Evolutionary conservation across 768 basidiomycete species (phyloP).

Genomic region (Tylopilus cervinicoccineus): DNA sequence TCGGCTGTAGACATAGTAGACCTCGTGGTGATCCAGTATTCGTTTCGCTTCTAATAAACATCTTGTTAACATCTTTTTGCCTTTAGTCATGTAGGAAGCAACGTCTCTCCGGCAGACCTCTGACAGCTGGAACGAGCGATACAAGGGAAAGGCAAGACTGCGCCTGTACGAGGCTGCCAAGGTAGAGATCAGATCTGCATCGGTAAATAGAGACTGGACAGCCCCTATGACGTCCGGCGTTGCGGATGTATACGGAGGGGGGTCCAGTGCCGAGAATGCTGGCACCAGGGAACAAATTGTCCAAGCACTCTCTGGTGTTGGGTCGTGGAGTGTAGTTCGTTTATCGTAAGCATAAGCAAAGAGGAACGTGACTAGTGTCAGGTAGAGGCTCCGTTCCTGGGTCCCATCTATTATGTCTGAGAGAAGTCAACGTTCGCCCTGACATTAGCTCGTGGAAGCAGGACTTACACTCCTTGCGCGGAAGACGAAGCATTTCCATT

Average conservation of each 20-base stretch:
- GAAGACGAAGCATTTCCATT: slow-evolving; percentile 52
- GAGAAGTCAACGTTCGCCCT: background rate
- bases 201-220: slow-evolving; percentile 29
- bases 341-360: slow-evolving; percentile 82
- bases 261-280: slow-evolving; percentile 80
- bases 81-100: slow-evolving; percentile 51
- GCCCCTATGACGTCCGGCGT: slow-evolving; percentile 12
- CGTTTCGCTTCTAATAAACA: slow-evolving; percentile 69
- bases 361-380: slow-evolving; percentile 65
- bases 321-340: slow-evolving; percentile 71
- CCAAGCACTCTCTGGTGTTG: slow-evolving; percentile 89
- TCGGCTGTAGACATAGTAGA: slow-evolving; percentile 86
- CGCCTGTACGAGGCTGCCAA: slow-evolving; percentile 70
- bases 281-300: slow-evolving; percentile 71
- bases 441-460: background rate
- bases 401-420: slow-evolving; percentile 56
- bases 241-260: slow-evolving; percentile 44
- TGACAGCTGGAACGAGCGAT: slow-evolving; percentile 72
- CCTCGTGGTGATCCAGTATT: slow-evolving; percentile 77
- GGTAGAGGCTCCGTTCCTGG: slow-evolving; percentile 61
- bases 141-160: slow-evolving; percentile 70
- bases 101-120: slow-evolving; percentile 66
- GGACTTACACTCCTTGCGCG: slow-evolving; percentile 50
- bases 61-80: slow-evolving; percentile 59
- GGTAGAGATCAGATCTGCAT: slow-evolving; percentile 45